phyloP scores from a whole-genome alignment of 306 rosid species.

The Citrullus mucosospermus region DNA sequence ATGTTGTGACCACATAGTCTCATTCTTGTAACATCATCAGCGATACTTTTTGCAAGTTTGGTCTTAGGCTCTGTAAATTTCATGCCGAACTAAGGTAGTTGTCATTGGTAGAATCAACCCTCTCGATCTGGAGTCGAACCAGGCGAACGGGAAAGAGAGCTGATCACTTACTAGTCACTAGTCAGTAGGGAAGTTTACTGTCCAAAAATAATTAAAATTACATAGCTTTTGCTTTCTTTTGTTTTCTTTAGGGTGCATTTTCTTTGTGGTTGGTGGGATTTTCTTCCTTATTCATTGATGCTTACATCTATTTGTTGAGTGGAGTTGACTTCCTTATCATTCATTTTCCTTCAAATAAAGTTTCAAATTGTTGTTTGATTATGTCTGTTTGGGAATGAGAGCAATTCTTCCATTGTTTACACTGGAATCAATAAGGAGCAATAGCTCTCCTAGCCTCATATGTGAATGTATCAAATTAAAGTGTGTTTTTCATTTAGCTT shows the following conservation, averaged over 20 bases:
- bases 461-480: too few species aligned
- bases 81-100: background rate
- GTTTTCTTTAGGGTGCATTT: background rate
- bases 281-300: background rate
- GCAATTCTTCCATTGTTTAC: background rate
- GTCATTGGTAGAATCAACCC: background rate
- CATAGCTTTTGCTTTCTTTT: background rate
- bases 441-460: too few species aligned
- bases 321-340: background rate
- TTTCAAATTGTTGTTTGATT: background rate
- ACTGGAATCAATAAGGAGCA: background rate
- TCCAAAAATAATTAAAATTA: background rate
- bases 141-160: background rate
- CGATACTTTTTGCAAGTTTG: background rate
- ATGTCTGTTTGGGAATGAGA: background rate
- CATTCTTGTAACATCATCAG: background rate
- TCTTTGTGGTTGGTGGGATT: background rate
- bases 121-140: background rate
- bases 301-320: background rate
- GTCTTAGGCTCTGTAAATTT: background rate
- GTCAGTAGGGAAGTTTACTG: background rate
- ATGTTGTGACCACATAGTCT: slow-evolving; percentile 53
- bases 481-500: too few species aligned
- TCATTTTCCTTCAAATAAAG: background rate
- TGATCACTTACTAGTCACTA: background rate